Percentiles rank a stretch among this genome's conserved stretches.
These are phyloP conservation scores for Trichoderma lentiforme DNA, from an alignment of 2,329 filamentous ascomycete species.

Conservation along the genomic window DNA sequence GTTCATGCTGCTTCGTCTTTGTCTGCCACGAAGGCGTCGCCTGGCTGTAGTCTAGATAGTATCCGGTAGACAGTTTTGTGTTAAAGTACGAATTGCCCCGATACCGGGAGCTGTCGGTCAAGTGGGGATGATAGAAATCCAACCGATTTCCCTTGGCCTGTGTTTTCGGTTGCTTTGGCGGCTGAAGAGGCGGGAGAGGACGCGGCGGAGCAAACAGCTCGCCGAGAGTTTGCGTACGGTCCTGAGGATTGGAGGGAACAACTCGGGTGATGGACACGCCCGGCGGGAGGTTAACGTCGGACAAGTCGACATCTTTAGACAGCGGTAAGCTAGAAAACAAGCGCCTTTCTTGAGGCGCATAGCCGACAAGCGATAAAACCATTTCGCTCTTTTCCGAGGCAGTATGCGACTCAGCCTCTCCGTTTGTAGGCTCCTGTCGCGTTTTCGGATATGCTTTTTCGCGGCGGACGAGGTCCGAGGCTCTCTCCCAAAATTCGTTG, in stretches of 20 bases:
- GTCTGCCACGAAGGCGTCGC: constrained; percentile 53
- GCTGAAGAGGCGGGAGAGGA: constrained; percentile 61
- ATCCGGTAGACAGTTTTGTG: constrained; percentile 62
- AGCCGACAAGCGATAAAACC: constrained; percentile 74
- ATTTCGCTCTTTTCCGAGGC: constrained; percentile 45
- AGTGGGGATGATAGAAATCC: constrained; percentile 52
- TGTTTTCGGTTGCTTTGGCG: constrained; percentile 68
- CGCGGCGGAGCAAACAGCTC: constrained; percentile 70
- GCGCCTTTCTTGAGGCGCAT: constrained; percentile 69
- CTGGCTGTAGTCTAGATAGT: constrained; percentile 69
- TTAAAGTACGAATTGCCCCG: constrained; percentile 61
- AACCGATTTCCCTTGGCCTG: constrained; percentile 60
- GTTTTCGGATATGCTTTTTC: constrained; percentile 52
- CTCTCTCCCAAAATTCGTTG: constrained; percentile 58
- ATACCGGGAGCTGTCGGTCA: constrained; percentile 53
- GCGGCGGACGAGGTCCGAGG: constrained; percentile 60
- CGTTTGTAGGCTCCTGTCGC: constrained; percentile 38
- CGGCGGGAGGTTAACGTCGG: constrained; percentile 60
- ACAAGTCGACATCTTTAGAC: constrained; percentile 30
- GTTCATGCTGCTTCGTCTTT: constrained; percentile 65
- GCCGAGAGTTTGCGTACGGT: constrained; percentile 63
- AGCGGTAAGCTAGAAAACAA: constrained; percentile 77
- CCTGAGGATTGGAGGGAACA: constrained; percentile 35
- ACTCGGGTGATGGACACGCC: constrained; percentile 57
- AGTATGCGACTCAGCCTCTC: constrained; percentile 38